Conservation (phyloP, 345 rosid genomes). For the Populus euphratica region DNA sequence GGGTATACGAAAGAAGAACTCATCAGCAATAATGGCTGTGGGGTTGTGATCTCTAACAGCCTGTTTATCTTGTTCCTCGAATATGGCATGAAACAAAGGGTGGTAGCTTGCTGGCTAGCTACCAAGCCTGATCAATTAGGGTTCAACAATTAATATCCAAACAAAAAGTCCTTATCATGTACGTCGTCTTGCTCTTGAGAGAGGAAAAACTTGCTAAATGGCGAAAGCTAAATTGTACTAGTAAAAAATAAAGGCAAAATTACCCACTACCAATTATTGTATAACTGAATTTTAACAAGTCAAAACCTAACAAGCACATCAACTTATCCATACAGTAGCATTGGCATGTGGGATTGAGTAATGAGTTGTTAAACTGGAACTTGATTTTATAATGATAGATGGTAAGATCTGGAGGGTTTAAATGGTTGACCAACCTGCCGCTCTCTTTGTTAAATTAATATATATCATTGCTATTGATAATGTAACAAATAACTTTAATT, state of each 20-base stretch:
- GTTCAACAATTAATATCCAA: not conserved
- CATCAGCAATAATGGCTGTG: not conserved
- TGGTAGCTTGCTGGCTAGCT: not conserved
- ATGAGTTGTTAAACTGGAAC: not conserved
- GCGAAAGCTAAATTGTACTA: not conserved
- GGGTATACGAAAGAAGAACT: not conserved
- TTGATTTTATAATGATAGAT: not conserved
- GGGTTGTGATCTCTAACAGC: slow-evolving; percentile 9
- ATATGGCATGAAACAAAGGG: not conserved
- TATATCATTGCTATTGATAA: too few relatives aligned
- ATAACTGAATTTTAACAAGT: not conserved
- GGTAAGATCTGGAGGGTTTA: not conserved
- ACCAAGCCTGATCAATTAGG: not conserved
- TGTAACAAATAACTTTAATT: too few relatives aligned
- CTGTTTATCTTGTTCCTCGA: not conserved
- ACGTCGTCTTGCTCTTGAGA: not conserved
- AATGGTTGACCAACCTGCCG: not conserved
- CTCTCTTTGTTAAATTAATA: not conserved
- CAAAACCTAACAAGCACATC: not conserved
- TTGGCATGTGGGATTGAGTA: not conserved
- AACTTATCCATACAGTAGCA: not conserved
- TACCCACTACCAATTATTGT: not conserved
- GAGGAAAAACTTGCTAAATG: not conserved
- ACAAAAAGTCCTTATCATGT: not conserved
- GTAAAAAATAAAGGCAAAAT: not conserved